Evolutionary conservation across 208 protist species (phyloP).

Genomic region (Leptomonas seymouri): DNA sequence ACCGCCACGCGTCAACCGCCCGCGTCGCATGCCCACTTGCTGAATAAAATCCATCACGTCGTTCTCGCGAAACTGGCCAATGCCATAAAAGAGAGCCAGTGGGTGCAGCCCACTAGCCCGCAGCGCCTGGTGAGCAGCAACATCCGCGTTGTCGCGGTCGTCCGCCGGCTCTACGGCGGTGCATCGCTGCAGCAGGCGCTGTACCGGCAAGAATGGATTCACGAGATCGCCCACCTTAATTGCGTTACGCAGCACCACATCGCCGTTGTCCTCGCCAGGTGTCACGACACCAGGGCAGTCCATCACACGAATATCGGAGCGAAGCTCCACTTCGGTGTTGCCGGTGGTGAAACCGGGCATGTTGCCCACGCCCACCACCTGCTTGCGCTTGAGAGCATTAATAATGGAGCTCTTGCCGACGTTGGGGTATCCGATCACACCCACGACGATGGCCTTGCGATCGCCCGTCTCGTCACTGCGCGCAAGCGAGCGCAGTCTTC

Average conservation of each 20-base stretch:
- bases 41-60: slow-evolving; percentile 88
- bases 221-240: slow-evolving; percentile 94
- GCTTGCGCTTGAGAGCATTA: slow-evolving; percentile 96
- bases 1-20: slow-evolving; percentile 87
- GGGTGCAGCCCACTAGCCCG: slow-evolving; percentile 52
- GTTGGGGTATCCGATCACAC: slow-evolving; percentile 98
- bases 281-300: slow-evolving; percentile 98
- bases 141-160: slow-evolving; percentile 48
- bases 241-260: slow-evolving; percentile 95
- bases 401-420: slow-evolving; percentile 98
- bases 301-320: slow-evolving; percentile 96
- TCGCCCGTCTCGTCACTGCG: slow-evolving; percentile 75
- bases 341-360: slow-evolving; percentile 96
- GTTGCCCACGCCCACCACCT: slow-evolving; percentile 91
- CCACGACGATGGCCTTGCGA: slow-evolving; percentile 94
- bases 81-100: slow-evolving; percentile 83
- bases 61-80: slow-evolving; percentile 66
- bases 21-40: slow-evolving; percentile 77
- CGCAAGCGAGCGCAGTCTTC: slow-evolving; percentile 91
- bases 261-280: slow-evolving; percentile 81
- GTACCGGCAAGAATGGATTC: slow-evolving; percentile 93
- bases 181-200: slow-evolving; percentile 91
- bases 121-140: slow-evolving; percentile 25
- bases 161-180: slow-evolving; percentile 46
- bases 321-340: slow-evolving; percentile 95